These are phyloP conservation scores for Aureobasidium sp. DNA, from an alignment of 2,329 filamentous ascomycete species.

Conservation along the genomic window DNA sequence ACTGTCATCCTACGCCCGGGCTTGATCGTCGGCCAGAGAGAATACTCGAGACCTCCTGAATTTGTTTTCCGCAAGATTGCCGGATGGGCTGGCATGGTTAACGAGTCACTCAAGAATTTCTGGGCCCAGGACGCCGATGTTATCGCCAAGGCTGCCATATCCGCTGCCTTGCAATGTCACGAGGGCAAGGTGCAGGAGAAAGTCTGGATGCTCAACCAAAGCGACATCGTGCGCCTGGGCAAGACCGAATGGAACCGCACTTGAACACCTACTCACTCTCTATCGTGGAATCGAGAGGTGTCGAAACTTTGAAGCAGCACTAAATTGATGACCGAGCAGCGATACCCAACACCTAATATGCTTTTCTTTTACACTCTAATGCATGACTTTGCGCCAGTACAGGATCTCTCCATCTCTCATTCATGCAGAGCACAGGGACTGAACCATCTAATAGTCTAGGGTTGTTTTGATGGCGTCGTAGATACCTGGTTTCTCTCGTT, in stretches of 20 bases:
- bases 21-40: slow-evolving; percentile 62
- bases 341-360: not conserved
- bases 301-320: not conserved
- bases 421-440: too few species aligned
- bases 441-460: slow-evolving; percentile 32
- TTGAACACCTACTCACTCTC: not conserved
- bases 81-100: slow-evolving; percentile 46
- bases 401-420: too few species aligned
- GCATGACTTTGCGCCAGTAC: not conserved
- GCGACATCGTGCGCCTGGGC: slow-evolving; percentile 61
- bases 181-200: slow-evolving; percentile 49
- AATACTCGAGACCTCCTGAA: slow-evolving; percentile 49
- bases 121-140: slow-evolving; percentile 67
- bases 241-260: slow-evolving; percentile 39
- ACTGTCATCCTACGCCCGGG: slow-evolving; percentile 69
- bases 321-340: not conserved
- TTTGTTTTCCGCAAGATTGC: slow-evolving; percentile 48
- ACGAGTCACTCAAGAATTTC: slow-evolving; percentile 49
- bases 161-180: slow-evolving; percentile 43
- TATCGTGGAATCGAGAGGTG: not conserved
- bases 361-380: not conserved
- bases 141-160: slow-evolving; percentile 60
- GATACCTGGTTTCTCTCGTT: slow-evolving; percentile 25
- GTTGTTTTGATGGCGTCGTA: slow-evolving; percentile 42
- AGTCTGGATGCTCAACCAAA: slow-evolving; percentile 51